phyloP scores from a whole-genome alignment of 768 basidiomycete species.

The Dictyophora rubrovolvata region DNA sequence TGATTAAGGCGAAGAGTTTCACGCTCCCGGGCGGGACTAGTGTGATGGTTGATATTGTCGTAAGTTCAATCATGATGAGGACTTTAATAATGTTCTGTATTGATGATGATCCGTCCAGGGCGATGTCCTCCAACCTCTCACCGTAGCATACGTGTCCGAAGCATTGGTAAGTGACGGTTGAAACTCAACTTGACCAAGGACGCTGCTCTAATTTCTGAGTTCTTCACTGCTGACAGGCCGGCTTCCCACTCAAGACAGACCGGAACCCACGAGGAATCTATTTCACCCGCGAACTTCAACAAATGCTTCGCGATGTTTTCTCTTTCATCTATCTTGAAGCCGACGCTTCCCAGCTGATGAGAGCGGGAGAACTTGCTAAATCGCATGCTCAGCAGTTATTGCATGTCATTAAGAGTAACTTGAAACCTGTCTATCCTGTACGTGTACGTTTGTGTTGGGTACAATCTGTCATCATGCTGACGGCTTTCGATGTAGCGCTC shows the following conservation, averaged over 20 bases:
- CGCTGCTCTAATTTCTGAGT: background rate
- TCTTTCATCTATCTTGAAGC: slow-evolving; percentile 67
- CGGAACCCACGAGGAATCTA: slow-evolving; percentile 44
- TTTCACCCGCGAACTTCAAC: slow-evolving; percentile 50
- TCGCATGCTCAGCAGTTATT: slow-evolving; percentile 44
- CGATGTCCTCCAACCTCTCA: slow-evolving; percentile 1
- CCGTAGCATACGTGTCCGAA: background rate
- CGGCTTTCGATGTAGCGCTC: background rate
- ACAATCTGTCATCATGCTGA: slow-evolving; percentile 10
- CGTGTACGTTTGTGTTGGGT: slow-evolving; percentile 26
- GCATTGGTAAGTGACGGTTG: background rate
- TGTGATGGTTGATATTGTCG: slow-evolving; percentile 51
- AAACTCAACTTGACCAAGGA: background rate
- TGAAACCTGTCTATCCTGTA: slow-evolving; percentile 31
- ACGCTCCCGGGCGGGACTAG: slow-evolving; percentile 41
- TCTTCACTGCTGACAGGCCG: slow-evolving; percentile 37
- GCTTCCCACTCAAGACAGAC: slow-evolving; percentile 57
- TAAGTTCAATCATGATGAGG: background rate
- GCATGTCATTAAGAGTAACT: slow-evolving; percentile 42
- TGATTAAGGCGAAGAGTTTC: slow-evolving; percentile 46
- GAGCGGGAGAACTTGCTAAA: slow-evolving; percentile 40
- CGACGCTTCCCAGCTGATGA: slow-evolving; percentile 49
- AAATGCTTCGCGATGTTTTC: slow-evolving; percentile 62
- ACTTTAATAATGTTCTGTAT: background rate
- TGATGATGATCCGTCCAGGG: background rate